Evolutionary conservation across 1,284 basidiomycete species (phyloP), one percentile per base, ranked within the genome.

Genomic region (Ceratobasidium sp.): DNA sequence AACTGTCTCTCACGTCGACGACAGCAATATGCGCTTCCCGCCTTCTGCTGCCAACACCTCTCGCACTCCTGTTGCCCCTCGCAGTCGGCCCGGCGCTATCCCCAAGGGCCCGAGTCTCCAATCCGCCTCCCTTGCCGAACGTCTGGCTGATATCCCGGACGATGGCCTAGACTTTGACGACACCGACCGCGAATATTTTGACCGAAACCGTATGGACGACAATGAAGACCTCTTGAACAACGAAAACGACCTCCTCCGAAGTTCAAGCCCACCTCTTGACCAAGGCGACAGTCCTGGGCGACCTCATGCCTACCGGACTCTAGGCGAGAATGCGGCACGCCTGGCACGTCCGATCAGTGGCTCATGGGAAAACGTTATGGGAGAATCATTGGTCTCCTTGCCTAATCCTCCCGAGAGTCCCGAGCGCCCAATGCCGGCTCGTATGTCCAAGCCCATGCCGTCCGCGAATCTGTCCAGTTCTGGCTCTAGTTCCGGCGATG

Each of bases 331-430:
- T 32, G 4, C 29, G 8, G 46, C 37, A 32, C 61, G 61, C 6
- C 2, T 54, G 7, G n/a, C 44, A 7, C 70, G 57, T 6, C 70
- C 70, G 3, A 61, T 73, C 29, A 73, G 70, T n/a, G 70, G 70
- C 44, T 62, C 57, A 17, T 73, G 70, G 70, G 70, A 73, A 62
- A 73, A 73, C 46, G 57, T 73, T 22, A 61, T 73, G 57, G 70
- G 59, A 22, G 70, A 59, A 19, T 62, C 57, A 3, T 34, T 73
- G 22, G n/a, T 73, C 25, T 46, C 57, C 25, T 51, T 73, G 57
- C 70, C 70, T 19, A 62, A 51, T 17, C 43, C 57, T 40, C 56
- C 56, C 32, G 57, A 64, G 4, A 57, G 57, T 15, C 43, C 57
- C 15, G 57, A 64, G 8, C 70, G 70, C 29, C 68, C 67, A 9